Conservation (phyloP, 805 yeast species). For the Ogataea paradorogensis region DNA sequence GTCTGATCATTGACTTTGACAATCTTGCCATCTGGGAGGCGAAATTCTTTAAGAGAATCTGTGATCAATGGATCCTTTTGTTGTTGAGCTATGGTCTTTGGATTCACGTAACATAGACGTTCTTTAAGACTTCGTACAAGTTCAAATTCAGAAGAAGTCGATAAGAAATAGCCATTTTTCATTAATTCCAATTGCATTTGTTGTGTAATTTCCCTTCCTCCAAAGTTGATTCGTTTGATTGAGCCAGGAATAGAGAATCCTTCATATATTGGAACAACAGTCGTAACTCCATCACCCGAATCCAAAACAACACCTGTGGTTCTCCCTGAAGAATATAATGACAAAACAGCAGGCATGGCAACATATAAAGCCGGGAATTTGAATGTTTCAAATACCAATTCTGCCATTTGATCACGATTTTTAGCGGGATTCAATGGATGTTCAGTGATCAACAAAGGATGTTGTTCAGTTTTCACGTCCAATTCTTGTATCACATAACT, state of each 20-base stretch:
- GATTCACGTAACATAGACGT: constrained; percentile 60
- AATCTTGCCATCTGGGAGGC: constrained; percentile 81
- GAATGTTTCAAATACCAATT: constrained; percentile 71
- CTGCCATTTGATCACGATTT: constrained; percentile 61
- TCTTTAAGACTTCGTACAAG: constrained; percentile 79
- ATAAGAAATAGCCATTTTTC: constrained; percentile 58
- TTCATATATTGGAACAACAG: constrained; percentile 79
- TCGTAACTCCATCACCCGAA: constrained; percentile 99
- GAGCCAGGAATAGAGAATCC: constrained; percentile 80
- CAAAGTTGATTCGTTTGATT: constrained; percentile 71
- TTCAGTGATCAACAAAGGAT: constrained; percentile 84
- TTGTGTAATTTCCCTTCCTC: constrained; percentile 84
- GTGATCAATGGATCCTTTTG: constrained; percentile 3
- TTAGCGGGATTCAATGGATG: constrained; percentile 75
- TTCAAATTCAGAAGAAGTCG: constrained; percentile 77
- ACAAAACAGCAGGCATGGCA: constrained; percentile 96
- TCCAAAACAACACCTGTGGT: constrained; percentile 99
- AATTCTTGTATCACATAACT: constrained; percentile 52
- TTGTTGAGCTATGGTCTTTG: constrained; percentile 9
- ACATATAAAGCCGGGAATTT: constrained; percentile 99
- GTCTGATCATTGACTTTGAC: constrained; percentile 32
- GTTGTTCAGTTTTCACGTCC: constrained; percentile 61
- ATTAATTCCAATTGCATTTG: constrained; percentile 67
- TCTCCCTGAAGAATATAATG: constrained; percentile 99
- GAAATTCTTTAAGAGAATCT: constrained; percentile 39